phyloP scores from a whole-genome alignment of 805 yeast species.

The Saccharomycopsis fermentans region DNA sequence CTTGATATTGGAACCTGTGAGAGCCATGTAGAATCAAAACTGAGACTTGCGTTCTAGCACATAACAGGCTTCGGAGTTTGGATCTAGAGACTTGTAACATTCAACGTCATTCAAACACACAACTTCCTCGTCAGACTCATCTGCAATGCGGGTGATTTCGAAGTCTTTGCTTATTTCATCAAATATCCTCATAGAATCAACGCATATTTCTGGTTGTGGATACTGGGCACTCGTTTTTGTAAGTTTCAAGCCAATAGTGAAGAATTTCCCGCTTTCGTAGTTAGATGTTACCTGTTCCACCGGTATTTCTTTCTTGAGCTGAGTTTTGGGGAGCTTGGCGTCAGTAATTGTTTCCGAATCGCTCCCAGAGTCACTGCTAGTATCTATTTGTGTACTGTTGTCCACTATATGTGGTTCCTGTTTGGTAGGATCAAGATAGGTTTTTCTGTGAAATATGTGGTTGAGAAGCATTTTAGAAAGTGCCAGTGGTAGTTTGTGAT shows the following conservation, averaged over 20 bases:
- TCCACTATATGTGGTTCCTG: neutral
- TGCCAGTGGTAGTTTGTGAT: too few relatives aligned
- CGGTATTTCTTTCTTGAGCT: neutral
- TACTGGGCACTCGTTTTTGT: neutral
- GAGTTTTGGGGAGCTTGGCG: too few relatives aligned
- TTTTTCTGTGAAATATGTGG: neutral
- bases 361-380: neutral
- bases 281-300: neutral
- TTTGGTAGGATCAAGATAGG: neutral
- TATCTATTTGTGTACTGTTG: neutral
- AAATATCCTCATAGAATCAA: conserved; percentile 5
- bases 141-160: conserved; percentile 13
- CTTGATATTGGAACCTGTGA: too few relatives aligned
- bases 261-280: neutral
- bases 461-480: neutral
- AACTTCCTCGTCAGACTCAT: conserved; percentile 12
- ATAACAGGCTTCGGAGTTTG: conserved; percentile 12
- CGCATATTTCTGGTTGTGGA: neutral
- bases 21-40: neutral
- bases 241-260: neutral
- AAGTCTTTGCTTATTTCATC: conserved; percentile 14
- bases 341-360: neutral
- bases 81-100: conserved; percentile 14
- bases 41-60: conserved; percentile 6
- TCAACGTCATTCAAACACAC: conserved; percentile 8